phyloP scores from a whole-genome alignment of 371 early-diverging fungal species.

The Mucor saturninus region DNA sequence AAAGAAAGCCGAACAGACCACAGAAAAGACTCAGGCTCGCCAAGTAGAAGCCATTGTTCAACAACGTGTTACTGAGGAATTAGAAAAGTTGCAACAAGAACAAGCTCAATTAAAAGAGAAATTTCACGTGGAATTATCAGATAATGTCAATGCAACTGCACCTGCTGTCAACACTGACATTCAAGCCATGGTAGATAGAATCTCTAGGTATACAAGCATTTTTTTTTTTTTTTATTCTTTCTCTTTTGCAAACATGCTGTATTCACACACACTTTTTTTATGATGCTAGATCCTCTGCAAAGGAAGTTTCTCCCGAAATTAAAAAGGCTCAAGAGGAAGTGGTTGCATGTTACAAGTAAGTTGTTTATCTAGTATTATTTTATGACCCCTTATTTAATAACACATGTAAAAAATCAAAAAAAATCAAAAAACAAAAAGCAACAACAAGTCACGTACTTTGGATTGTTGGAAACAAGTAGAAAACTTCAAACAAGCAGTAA shows the following conservation, averaged over 20 bases:
- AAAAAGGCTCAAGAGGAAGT: conserved; percentile 27
- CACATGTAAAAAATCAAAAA: too few species aligned
- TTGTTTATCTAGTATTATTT: background rate
- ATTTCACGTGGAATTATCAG: conserved; percentile 17
- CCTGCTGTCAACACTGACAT: conserved; percentile 13
- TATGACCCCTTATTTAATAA: background rate
- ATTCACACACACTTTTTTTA: too few species aligned
- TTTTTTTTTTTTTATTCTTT: too few species aligned
- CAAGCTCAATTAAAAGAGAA: conserved; percentile 20
- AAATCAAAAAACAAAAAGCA: conserved; percentile 1
- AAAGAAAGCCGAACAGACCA: conserved; percentile 30
- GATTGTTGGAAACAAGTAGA: conserved; percentile 32
- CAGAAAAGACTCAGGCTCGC: conserved; percentile 20
- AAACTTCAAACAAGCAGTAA: conserved; percentile 29
- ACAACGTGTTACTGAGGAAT: conserved; percentile 31
- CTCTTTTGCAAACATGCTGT: background rate
- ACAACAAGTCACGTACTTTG: conserved; percentile 27
- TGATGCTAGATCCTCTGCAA: conserved; percentile 17
- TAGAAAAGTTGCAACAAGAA: conserved; percentile 24
- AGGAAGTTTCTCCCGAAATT: conserved; percentile 24
- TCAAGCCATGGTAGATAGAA: conserved; percentile 23
- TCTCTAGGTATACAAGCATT: conserved; percentile 11
- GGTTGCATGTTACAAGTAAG: conserved; percentile 33
- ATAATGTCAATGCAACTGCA: conserved; percentile 2
- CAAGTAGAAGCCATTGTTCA: conserved; percentile 29